Evolutionary conservation across 2,329 filamentous ascomycete species (phyloP).

Genomic region (Ceratocystiopsis minuta): DNA sequence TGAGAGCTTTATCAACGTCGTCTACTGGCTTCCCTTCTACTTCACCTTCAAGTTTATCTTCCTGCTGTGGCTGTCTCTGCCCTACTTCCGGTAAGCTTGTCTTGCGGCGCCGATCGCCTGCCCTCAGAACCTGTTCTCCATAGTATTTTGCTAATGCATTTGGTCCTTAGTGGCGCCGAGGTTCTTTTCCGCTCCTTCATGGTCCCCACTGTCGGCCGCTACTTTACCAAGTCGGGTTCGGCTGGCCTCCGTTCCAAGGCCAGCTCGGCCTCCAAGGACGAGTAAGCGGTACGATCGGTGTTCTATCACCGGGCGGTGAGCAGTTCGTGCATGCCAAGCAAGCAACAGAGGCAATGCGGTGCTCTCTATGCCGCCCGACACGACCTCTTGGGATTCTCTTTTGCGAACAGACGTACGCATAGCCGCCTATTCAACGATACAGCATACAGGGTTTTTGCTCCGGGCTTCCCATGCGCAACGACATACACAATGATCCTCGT

Average conservation of each 20-base stretch:
- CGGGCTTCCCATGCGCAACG: too few relatives aligned
- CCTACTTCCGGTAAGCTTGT: constrained; percentile 67
- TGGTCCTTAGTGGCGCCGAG: constrained; percentile 59
- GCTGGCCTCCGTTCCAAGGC: constrained; percentile 81
- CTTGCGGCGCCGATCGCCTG: neutral
- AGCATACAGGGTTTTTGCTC: neutral
- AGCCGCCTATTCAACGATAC: too few relatives aligned
- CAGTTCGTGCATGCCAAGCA: neutral
- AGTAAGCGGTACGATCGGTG: constrained; percentile 25
- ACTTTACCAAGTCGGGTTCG: constrained; percentile 56
- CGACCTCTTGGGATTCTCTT: too few relatives aligned
- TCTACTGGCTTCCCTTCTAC: constrained; percentile 98
- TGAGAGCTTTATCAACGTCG: constrained; percentile 67
- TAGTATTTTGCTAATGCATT: constrained; percentile 8
- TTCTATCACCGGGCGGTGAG: too few relatives aligned
- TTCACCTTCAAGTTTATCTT: constrained; percentile 99
- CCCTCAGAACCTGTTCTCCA: neutral
- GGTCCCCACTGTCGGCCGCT: constrained; percentile 76
- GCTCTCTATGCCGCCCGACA: neutral
- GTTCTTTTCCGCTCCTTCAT: constrained; percentile 94
- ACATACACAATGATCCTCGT: too few relatives aligned
- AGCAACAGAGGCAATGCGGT: neutral
- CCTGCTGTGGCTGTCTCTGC: constrained; percentile 93
- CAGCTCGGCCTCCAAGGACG: constrained; percentile 54
- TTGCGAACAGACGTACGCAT: too few relatives aligned